Evolutionary conservation across 495 filamentous ascomycete genomes (phyloP), one percentile per base, ranked within the genome.

Genomic region (Saxophila tyrrhenica): DNA sequence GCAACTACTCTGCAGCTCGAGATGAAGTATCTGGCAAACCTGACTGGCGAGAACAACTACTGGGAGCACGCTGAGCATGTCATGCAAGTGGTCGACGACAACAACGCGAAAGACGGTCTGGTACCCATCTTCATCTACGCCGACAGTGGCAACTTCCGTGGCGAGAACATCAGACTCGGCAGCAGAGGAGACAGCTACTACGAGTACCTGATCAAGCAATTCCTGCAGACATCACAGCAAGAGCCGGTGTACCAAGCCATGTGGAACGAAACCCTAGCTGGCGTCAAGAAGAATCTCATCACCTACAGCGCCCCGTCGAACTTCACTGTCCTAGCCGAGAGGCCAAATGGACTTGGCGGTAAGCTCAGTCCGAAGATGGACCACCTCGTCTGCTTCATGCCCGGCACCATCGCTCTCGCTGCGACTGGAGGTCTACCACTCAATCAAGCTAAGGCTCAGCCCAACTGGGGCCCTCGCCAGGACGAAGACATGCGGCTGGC

Each of bases 151-250:
- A 65, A 76, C 39, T 99, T 99, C 68, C 74, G 77, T 41, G 87
- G 86, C 21, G 67, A 81, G 2, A 92, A 94, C 59, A 91, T 99
- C 63, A 83, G 92, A 16, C 78, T 99, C 9, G 92, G 92, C 39
- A 95, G 85, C 60, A 77, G 92, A 52, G 94, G 91, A 39, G 92
- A 99, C 67, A 94, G 87, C 17, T 99, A 97, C 65, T 99, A 99
- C 69, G 88, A 97, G 68, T 96, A 95, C 66, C 80, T 95, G 38
- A 88, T 97, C 72, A 97, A 97, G 70, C 91, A 97, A 65, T 95
- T 92, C 65, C 74, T 94, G 2, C 92, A 97, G 63, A 99, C 94
- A 9, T 84, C 83, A 20, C 80, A 86, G 67, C 75, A 89, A 59
- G 92, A 98, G 66, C 76, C 81, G 0, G 70, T 97, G 8, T 99